Base-by-base conservation (phyloP, 192 early-diverging fungal genomes). In the Jimgerdemannia lactiflua region DNA sequence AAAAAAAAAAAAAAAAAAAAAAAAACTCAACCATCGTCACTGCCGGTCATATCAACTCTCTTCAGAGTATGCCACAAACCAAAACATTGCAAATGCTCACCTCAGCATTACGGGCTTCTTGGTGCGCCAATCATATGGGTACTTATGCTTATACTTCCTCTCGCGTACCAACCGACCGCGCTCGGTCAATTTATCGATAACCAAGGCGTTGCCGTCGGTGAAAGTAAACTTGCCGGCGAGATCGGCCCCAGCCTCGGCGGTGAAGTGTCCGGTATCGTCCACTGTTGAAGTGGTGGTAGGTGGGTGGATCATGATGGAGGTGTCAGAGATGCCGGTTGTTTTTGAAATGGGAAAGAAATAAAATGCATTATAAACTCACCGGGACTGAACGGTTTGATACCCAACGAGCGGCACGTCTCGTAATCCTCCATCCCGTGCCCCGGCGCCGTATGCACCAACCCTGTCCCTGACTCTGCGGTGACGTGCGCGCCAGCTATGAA, bases 351-450 rank as follows among this genome's bases (percentile, higher is more conserved):
- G 20, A 78, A 8, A 70, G 67, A 43, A 78, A n/a, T 29, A 65
- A 68, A 3, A 3, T 11, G 42, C 14, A 41, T n/a, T 20, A 19
- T 67, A 40, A 42, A 20, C 72, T 70, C 77, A 81, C 79, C 72
- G 43, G 93, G 93, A 70, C 91, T 89, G 70, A 89, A 90, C 0
- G 86, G 85, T 4, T 80, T 77, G 43, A 95, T 88, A 11, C 88
- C 88, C 4, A 86, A 63, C 40, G 82, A 65, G 18, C 82, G 80
- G 71, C 91, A 84, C 1, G 76, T 80, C 78, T 93, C 91, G 71
- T 95, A 95, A 79, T 95, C 93, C n/a, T 93, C 92, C 83, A 91
- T 89, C 20, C 93, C 93, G 73, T 95, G 93, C 17, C 93, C 93
- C 2, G 93, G 93, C 4, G 93, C 93, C 43, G 91, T 89, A 73